These are phyloP conservation scores for Plasmodium gaboni DNA, from an alignment of 169 alveolate species.

Conservation along the genomic window DNA sequence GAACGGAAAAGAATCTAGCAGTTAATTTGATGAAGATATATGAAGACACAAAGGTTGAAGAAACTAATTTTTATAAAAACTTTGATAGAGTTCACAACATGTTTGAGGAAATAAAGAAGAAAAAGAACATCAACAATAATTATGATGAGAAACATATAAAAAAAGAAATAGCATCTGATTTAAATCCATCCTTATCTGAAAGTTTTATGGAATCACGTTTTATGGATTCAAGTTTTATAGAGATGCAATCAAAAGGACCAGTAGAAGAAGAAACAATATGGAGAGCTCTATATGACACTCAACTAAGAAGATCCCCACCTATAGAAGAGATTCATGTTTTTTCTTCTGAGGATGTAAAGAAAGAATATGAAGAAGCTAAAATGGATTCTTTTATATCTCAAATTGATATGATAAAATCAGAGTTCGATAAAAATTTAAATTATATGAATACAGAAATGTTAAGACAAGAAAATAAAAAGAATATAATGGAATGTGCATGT, in stretches of 20 bases:
- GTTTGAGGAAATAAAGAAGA: slow-evolving; percentile 23
- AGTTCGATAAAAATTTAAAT: slow-evolving; percentile 28
- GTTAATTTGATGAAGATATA: slow-evolving; percentile 27
- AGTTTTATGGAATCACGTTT: no score
- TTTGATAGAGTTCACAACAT: slow-evolving; percentile 16
- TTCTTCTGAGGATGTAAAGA: slow-evolving; percentile 43
- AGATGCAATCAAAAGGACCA: slow-evolving; percentile 59
- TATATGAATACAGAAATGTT: slow-evolving; percentile 33
- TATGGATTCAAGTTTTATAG: slow-evolving; percentile 56
- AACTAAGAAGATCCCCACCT: slow-evolving; percentile 64
- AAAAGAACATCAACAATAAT: not conserved
- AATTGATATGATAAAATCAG: slow-evolving; percentile 17
- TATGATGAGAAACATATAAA: not conserved
- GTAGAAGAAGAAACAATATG: slow-evolving; percentile 74
- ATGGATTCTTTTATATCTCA: slow-evolving; percentile 34
- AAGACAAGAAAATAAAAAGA: slow-evolving; percentile 13
- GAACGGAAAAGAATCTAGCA: slow-evolving; percentile 34
- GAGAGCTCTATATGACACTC: slow-evolving; percentile 74
- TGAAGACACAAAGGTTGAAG: slow-evolving; percentile 15
- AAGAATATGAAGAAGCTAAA: slow-evolving; percentile 49
- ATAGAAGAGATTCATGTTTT: slow-evolving; percentile 57
- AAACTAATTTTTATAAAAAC: slow-evolving; percentile 31
- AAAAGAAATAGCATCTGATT: not conserved
- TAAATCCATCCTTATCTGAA: not conserved
- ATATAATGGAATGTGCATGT: not conserved